Evolutionary conservation across 768 basidiomycete genomes (phyloP), one percentile per base, ranked within the genome.

Genomic region (Lactarius quietus): DNA sequence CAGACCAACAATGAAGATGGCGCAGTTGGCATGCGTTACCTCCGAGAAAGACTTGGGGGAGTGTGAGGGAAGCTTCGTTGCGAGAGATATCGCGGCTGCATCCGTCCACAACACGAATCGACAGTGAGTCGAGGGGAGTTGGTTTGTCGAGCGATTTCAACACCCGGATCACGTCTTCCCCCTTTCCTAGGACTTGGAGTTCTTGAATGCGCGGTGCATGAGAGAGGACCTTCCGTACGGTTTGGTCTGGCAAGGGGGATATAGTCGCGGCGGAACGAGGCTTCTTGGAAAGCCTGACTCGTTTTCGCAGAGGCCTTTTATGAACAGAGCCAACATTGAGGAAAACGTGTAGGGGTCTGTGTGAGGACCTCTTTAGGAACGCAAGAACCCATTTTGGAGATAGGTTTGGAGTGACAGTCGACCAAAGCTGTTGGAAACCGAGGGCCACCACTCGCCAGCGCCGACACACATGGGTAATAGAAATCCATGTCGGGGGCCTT

Each of bases 121-220:
- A 29, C 35, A 61, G 52, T 14, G 60, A 61, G 26, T n/a, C 52
- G 20, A 61, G 52, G 18, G 60, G 52, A 15, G 36, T n/a, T 39
- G 35, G 60, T 41, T 28, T 54, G 33, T 61, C 60, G 39, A 61
- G 36, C 28, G 60, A 53, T 41, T 52, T 61, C 60, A 61, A 61
- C 2, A 61, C 7, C 17, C 48, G 60, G 10, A 61, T 53, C 36
- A 61, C 52, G 36, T 61, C 60, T 39, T 10, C 29, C 14, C 28
- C 52, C 2, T 61, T 54, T 14, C 60, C 60, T 12, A 51, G 53
- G 18, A 61, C 36, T 31, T 61, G 60, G 18, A 61, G 51, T 15
- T 54, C 38, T 12, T 61, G 52, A 20, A 61, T 61, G 29, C 52
- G 60, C 26, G 52, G 12, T 7, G 51, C 35, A 31, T 61, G 60